phyloP scores from a whole-genome alignment of 2,329 filamentous ascomycete genomes.

The Colletotrichum chlorophyti region DNA sequence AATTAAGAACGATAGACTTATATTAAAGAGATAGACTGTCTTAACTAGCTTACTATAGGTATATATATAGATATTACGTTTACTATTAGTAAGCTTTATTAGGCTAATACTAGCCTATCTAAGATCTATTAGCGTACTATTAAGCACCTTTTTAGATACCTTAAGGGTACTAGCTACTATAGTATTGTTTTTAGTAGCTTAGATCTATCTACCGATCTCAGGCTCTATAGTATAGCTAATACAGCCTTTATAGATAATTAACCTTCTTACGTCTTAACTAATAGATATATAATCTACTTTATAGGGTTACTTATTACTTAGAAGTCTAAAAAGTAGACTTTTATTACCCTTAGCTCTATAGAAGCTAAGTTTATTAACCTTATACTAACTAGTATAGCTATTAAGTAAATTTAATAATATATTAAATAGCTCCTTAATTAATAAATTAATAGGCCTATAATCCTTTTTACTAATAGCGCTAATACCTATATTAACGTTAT shows the following conservation, averaged over 20 bases:
- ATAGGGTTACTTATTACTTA: too few relatives aligned
- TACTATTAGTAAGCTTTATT: neutral
- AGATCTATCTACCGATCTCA: neutral
- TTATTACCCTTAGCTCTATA: too few relatives aligned
- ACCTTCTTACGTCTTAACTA: too few relatives aligned
- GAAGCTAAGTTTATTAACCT: too few relatives aligned
- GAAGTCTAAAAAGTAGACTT: too few relatives aligned
- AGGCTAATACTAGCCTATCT: neutral
- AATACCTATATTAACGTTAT: too few relatives aligned
- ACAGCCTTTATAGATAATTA: too few relatives aligned
- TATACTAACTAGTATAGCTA: neutral
- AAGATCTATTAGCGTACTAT: neutral
- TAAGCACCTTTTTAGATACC: neutral
- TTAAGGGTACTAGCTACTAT: neutral
- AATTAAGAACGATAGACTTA: neutral
- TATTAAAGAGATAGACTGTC: too few relatives aligned
- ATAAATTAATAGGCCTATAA: neutral
- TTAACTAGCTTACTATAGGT: neutral
- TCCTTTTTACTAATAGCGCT: neutral
- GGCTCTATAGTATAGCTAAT: too few relatives aligned
- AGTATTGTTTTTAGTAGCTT: neutral
- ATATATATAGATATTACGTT: neutral
- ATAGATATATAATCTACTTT: too few relatives aligned
- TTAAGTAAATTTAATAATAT: neutral
- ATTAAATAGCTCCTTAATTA: neutral